phyloP scores from a whole-genome alignment of 2,329 filamentous ascomycete species.

The Pestalotiopsis sp. region DNA sequence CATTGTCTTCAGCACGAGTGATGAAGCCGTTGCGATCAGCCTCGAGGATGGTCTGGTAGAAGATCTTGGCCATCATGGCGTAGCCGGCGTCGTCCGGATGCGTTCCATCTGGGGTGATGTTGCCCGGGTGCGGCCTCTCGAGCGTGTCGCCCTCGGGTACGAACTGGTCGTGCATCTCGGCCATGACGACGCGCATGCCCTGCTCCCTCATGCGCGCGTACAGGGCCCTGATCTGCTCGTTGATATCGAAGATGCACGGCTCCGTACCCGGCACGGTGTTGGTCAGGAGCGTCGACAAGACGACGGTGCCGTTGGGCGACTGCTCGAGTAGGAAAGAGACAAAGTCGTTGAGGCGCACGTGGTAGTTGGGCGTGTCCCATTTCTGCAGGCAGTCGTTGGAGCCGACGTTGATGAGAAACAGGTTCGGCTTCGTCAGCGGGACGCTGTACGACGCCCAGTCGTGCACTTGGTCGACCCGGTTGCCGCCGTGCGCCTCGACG shows the following conservation, averaged over 20 bases:
- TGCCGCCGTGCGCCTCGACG: slow-evolving; percentile 29
- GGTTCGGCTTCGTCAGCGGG: slow-evolving; percentile 25
- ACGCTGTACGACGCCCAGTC: slow-evolving; percentile 22
- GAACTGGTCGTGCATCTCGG: slow-evolving; percentile 31
- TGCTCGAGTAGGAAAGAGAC: slow-evolving; percentile 25
- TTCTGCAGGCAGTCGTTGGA: slow-evolving; percentile 32
- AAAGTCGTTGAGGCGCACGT: slow-evolving; percentile 23
- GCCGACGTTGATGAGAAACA: slow-evolving; percentile 31
- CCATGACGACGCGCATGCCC: slow-evolving; percentile 24
- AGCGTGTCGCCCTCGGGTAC: slow-evolving; percentile 17
- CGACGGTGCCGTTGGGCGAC: slow-evolving; percentile 26
- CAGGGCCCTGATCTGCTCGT: slow-evolving; percentile 24
- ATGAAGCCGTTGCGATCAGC: slow-evolving; percentile 23
- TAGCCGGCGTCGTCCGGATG: slow-evolving; percentile 29
- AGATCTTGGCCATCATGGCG: slow-evolving; percentile 26
- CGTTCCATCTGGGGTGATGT: slow-evolving; percentile 28
- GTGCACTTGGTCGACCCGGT: slow-evolving; percentile 29
- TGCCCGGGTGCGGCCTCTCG: slow-evolving; percentile 17
- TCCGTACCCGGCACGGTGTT: slow-evolving; percentile 24
- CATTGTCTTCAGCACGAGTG: slow-evolving; percentile 20
- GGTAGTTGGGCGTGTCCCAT: slow-evolving; percentile 22
- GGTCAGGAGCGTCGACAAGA: slow-evolving; percentile 29
- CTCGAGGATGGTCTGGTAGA: slow-evolving; percentile 23
- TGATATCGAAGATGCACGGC: slow-evolving; percentile 23
- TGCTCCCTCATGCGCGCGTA: slow-evolving; percentile 14